A percentile compares a stretch with the other conserved stretches of the same genome.
Evolutionary conservation across 179 eudicot species (phyloP).

Genomic region (Nepenthes alata): DNA sequence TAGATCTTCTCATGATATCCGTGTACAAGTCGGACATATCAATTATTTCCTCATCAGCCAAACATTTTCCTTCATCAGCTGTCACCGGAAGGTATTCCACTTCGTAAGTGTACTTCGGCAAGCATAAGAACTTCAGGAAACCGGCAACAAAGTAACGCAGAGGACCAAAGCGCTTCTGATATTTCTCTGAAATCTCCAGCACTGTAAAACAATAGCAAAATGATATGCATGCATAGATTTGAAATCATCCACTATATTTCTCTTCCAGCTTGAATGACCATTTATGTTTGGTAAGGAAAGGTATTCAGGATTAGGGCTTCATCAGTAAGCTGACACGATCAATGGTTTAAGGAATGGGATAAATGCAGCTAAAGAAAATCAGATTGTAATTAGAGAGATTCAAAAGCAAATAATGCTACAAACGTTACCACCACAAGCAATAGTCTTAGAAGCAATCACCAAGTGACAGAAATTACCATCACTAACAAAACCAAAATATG

Average conservation of each 20-base stretch:
- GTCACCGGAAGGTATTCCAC: conserved; percentile 76
- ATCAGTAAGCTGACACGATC: too few species aligned
- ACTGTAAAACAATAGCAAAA: conserved; percentile 35
- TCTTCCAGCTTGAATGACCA: too few species aligned
- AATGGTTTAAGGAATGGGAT: too few species aligned
- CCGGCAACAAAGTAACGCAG: conserved; percentile 94
- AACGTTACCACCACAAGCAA: too few species aligned
- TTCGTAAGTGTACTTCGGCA: conserved; percentile 84
- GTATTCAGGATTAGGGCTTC: too few species aligned
- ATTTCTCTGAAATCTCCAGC: conserved; percentile 89
- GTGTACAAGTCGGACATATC: conserved; percentile 87
- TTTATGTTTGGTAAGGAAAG: too few species aligned
- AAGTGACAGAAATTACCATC: conserved; percentile 53
- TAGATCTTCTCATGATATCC: conserved; percentile 74
- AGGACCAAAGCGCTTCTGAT: conserved; percentile 96
- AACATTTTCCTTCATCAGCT: conserved; percentile 38
- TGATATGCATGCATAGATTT: not conserved
- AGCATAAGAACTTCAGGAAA: conserved; percentile 78
- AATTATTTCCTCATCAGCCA: conserved; percentile 49
- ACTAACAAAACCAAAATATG: conserved; percentile 92
- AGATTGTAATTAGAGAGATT: too few species aligned
- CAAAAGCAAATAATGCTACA: too few species aligned
- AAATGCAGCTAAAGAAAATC: too few species aligned
- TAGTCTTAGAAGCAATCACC: not conserved
- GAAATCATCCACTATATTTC: not conserved